Evolutionary conservation across 2,329 filamentous ascomycete species (phyloP), one percentile per base, ranked within the genome.

Genomic region (Monilinia fructigena): DNA sequence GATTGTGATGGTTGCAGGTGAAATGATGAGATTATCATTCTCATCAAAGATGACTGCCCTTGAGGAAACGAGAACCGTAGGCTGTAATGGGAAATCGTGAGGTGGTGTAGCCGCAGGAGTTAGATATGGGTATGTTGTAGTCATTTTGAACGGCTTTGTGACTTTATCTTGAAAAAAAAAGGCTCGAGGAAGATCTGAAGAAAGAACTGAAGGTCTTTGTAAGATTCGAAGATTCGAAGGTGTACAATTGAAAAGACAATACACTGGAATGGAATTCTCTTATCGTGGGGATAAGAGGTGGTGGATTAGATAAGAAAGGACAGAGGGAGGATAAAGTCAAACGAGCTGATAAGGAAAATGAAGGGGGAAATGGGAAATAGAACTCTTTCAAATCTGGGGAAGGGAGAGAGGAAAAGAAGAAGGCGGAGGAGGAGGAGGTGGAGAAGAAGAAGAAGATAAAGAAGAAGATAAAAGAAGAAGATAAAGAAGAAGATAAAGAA

Each of bases 21-120:
- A 92, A 55, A 97, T 79, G 35, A 83, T 66, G 45, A 89, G 82
- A 31, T 81, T 81, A 72, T 86, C 80, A 69, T 87, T 83, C 54
- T 86, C 83, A 67, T 90, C 88, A 55, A 89, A 89, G 72, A 98
- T 82, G 61, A 98, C 87, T 66, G 91, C 91, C 73, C 93, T 86
- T 35, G 89, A 90, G 1, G 95, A 98, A 67, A 90, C 90, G 67
- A 98, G 83, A 67, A 97, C 91, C 54, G 86, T 88, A 73, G 93
- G 84, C 23, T 82, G 80, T 64, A 80, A 76, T 61, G 66, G 67
- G 12, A 70, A 71, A 28, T 73, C 65, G 60, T 71, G 67, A 16
- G 74, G 74, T 61, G 74, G 74, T 45, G 74, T 76, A 40, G 71
- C 69, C 20, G 72, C 68, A 20, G 73, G 73, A 55, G 72, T 75